Conservation (phyloP, 345 rosid genomes). For the Moricandia moricandioides region DNA sequence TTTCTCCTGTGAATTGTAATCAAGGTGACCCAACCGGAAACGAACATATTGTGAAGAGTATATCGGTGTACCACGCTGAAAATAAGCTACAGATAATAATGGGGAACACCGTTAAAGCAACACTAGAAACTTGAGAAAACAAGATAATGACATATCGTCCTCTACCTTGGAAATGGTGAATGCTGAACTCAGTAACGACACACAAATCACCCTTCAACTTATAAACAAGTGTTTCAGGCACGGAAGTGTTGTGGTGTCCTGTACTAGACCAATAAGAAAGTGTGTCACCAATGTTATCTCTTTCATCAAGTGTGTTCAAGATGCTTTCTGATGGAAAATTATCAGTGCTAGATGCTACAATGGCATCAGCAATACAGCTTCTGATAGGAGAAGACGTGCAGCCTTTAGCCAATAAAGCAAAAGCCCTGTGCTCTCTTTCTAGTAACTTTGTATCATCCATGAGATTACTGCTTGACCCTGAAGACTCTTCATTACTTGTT, state of each 20-base stretch:
- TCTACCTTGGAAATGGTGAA: slow-evolving; percentile 82
- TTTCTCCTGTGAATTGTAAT: slow-evolving; percentile 26
- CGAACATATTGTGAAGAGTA: slow-evolving; percentile 77
- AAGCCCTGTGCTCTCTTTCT: slow-evolving; percentile 68
- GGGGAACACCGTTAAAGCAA: slow-evolving; percentile 13
- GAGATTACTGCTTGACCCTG: slow-evolving; percentile 47
- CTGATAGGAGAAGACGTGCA: slow-evolving; percentile 39
- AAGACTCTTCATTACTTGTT: slow-evolving; percentile 22
- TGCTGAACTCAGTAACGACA: slow-evolving; percentile 63
- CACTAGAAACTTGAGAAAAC: neutral
- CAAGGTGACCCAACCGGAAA: slow-evolving; percentile 65
- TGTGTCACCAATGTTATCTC: slow-evolving; percentile 41
- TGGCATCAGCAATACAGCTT: slow-evolving; percentile 57
- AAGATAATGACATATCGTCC: neutral
- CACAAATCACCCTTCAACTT: slow-evolving; percentile 62
- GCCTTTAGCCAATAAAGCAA: slow-evolving; percentile 56
- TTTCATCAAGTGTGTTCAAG: slow-evolving; percentile 58
- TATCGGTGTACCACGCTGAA: slow-evolving; percentile 66
- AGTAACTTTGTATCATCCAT: slow-evolving; percentile 44
- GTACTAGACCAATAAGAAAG: slow-evolving; percentile 95
- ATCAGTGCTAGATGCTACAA: slow-evolving; percentile 91
- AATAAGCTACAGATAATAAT: slow-evolving; percentile 56
- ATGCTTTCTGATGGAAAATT: slow-evolving; percentile 75
- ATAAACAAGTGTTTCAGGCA: slow-evolving; percentile 86
- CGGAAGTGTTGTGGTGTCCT: slow-evolving; percentile 62